Percentiles rank a stretch among this genome's conserved stretches.
phyloP scores from a whole-genome alignment of 257 asterid species.

The Solanum pinnatisectum region DNA sequence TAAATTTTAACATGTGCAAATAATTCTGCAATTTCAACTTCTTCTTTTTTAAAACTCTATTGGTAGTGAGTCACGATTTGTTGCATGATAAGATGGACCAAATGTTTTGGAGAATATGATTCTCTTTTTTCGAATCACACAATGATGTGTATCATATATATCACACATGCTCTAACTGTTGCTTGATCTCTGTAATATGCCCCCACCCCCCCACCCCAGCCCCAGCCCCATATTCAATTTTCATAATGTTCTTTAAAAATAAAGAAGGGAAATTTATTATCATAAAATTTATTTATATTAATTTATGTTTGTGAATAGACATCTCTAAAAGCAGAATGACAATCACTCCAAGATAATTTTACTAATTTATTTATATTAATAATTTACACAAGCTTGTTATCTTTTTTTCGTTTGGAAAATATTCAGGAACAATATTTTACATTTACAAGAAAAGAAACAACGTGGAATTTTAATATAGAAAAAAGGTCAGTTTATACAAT shows the following conservation, averaged over 20 bases:
- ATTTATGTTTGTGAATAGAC: not conserved
- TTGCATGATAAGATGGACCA: not conserved
- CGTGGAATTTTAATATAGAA: not conserved
- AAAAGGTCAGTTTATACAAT: not conserved
- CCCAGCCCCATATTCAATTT: not conserved
- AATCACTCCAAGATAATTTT: not conserved
- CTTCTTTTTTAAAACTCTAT: no score
- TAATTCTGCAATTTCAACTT: not conserved
- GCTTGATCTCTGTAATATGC: not conserved
- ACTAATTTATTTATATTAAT: not conserved
- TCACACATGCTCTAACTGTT: not conserved
- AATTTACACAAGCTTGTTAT: not conserved
- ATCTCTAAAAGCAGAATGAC: not conserved
- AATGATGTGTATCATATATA: not conserved
- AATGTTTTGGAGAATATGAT: not conserved
- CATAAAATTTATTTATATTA: not conserved
- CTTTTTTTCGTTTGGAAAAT: not conserved
- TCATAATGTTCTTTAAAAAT: not conserved
- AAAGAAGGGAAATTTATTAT: not conserved
- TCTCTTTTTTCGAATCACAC: not conserved
- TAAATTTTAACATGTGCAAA: not conserved
- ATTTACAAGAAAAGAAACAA: not conserved
- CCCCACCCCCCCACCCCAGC: not conserved
- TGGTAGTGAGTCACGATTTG: not conserved
- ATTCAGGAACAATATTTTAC: not conserved